Base-by-base conservation (phyloP, 2,329 filamentous ascomycete species). In the Neonectria ditissima region DNA sequence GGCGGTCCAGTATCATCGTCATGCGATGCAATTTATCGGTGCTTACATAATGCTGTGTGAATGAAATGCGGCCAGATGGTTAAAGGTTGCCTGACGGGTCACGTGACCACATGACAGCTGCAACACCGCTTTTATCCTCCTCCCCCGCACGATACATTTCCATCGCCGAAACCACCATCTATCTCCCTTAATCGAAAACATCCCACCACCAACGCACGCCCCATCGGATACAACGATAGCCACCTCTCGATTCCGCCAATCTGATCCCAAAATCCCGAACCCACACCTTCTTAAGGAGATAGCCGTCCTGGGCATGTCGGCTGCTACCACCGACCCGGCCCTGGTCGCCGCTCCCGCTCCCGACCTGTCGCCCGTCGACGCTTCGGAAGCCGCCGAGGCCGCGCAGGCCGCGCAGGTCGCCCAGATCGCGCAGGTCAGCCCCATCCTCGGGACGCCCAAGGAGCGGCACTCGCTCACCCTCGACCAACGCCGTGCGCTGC, bases 381-480 rank as follows among this genome's bases (percentile, higher is more conserved):
- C 69, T 60, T 60, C 66, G 18, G 58, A 70, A 56, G 65, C 65
- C 62, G 64, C 63, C 55, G 60, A 73, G 55, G 58, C 55, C 26
- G 43, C 50, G 6, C 32, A 73, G 55, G 58, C 55, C 26, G 43
- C 50, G 6, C 32, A 44, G 30, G 34, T 37, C 37, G 41, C 51
- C 7, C 52, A 55, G 24, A 51, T 71, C 50, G 30, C 52, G 18
- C 53, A 65, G 47, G 58, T 62, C 61, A 34, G 59, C 20, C 58
- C 65, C 26, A 53, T 59, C n/a, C 52, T 52, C 13, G 50, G 62
- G 28, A 59, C 71, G 3, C 65, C 76, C 18, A 81, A 79, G 64
- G 86, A 89, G 75, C 85, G 87, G 10, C 85, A 88, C 69, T 88
- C 86, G 1, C 77, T 89, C 56, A 88, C 87, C 22, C 85, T 89